Percentiles rank a stretch among this genome's conserved stretches.
These are phyloP conservation scores for Tulasnella calospora DNA, from an alignment of 768 basidiomycete genomes.

Conservation along the genomic window DNA sequence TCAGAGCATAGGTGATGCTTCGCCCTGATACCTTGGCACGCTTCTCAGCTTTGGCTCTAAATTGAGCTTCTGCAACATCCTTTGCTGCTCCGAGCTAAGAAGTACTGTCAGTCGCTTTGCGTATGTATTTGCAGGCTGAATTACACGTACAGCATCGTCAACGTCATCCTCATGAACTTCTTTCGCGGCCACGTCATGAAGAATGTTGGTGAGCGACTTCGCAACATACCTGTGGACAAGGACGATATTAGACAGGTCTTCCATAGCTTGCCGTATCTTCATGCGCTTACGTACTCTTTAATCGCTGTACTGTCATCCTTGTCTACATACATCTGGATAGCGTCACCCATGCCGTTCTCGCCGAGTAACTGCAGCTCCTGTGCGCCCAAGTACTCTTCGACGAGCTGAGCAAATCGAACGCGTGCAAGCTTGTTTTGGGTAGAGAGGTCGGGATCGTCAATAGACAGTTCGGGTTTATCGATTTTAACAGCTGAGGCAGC, in stretches of 20 bases:
- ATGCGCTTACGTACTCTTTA: conserved; percentile 54
- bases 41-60: conserved; percentile 40
- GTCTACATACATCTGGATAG: conserved; percentile 92
- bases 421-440: conserved; percentile 68
- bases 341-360: conserved; percentile 86
- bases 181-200: conserved; percentile 62
- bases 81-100: conserved; percentile 53
- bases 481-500: conserved; percentile 43
- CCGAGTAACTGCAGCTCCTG: conserved; percentile 90
- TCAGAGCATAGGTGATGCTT: conserved; percentile 11
- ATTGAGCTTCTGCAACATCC: conserved; percentile 51
- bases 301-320: conserved; percentile 97
- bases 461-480: conserved; percentile 74
- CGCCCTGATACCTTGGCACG: conserved; percentile 53
- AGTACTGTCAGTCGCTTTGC: background rate
- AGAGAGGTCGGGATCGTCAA: conserved; percentile 66
- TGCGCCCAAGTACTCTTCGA: conserved; percentile 84
- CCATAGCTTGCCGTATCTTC: background rate
- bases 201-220: conserved; percentile 52
- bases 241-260: background rate
- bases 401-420: conserved; percentile 81
- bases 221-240: conserved; percentile 57
- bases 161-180: conserved; percentile 68
- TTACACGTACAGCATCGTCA: conserved; percentile 60
- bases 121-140: background rate